Evolutionary conservation across 2,329 filamentous ascomycete species (phyloP).

Genomic region (Ilyonectria mors-panacis): DNA sequence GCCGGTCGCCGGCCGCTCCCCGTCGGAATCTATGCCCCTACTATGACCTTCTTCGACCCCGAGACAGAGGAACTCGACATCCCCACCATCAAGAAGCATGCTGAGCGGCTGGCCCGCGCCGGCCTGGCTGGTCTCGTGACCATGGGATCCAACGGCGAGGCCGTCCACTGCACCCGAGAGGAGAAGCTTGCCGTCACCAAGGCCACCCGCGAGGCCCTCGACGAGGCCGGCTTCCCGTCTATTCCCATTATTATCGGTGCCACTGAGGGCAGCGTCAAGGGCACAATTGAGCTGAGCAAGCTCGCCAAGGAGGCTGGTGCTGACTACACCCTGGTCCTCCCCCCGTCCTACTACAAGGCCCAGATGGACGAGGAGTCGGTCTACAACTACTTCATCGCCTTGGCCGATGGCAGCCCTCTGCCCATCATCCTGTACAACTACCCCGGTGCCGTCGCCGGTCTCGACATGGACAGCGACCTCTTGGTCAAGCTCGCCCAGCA

Average conservation of each 20-base stretch:
- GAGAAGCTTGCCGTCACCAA: constrained; percentile 83
- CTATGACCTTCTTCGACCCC: constrained; percentile 91
- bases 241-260: constrained; percentile 88
- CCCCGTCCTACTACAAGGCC: constrained; percentile 86
- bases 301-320: constrained; percentile 78
- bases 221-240: constrained; percentile 81
- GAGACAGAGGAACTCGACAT: constrained; percentile 89
- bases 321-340: constrained; percentile 85
- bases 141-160: constrained; percentile 93
- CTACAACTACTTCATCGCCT: constrained; percentile 79
- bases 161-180: constrained; percentile 83
- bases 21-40: constrained; percentile 88
- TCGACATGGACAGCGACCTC: constrained; percentile 92
- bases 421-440: constrained; percentile 94
- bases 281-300: constrained; percentile 82
- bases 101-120: constrained; percentile 81
- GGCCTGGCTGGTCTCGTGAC: constrained; percentile 87
- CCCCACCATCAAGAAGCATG: constrained; percentile 83
- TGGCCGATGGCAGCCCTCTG: constrained; percentile 82
- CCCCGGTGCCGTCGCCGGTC: constrained; percentile 86
- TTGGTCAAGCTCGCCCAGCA: constrained; percentile 85
- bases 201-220: constrained; percentile 85
- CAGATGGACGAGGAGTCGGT: constrained; percentile 83
- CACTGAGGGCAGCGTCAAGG: constrained; percentile 84
- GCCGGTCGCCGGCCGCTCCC: constrained; percentile 72